Conservation (phyloP, 2,329 filamentous ascomycete genomes). For the Canariomyces notabilis region DNA sequence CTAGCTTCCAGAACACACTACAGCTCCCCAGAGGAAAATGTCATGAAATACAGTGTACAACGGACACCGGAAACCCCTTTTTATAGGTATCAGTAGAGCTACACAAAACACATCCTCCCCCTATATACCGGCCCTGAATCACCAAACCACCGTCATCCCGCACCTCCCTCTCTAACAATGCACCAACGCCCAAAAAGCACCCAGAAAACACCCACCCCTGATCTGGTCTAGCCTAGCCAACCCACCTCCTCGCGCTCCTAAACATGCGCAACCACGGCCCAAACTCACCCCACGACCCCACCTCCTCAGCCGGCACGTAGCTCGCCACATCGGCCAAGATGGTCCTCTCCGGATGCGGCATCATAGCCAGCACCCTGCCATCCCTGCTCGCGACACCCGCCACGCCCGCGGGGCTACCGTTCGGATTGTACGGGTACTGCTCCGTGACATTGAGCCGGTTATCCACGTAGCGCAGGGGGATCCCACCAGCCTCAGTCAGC, state of each 20-base stretch:
- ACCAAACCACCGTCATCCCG: too few relatives aligned
- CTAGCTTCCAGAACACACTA: too few relatives aligned
- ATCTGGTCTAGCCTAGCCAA: conserved; percentile 53
- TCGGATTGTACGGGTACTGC: conserved; percentile 82
- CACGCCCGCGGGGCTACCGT: conserved; percentile 76
- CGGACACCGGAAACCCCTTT: too few relatives aligned
- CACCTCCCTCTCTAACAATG: not conserved
- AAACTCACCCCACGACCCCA: conserved; percentile 69
- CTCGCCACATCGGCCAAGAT: conserved; percentile 74
- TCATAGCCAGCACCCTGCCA: conserved; percentile 78
- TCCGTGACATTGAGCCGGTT: conserved; percentile 73
- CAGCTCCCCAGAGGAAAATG: too few relatives aligned
- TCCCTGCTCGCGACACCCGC: conserved; percentile 73
- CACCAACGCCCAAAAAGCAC: conserved; percentile 2
- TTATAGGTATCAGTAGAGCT: too few relatives aligned
- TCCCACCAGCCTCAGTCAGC: conserved; percentile 62
- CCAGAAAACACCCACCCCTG: not conserved
- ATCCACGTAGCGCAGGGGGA: conserved; percentile 79
- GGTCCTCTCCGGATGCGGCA: conserved; percentile 92
- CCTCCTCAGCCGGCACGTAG: conserved; percentile 57
- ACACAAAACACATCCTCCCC: too few relatives aligned
- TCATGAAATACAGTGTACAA: too few relatives aligned
- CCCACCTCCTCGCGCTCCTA: conserved; percentile 82
- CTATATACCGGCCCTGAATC: too few relatives aligned
- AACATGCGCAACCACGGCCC: conserved; percentile 86